A percentile compares a stretch with the other conserved stretches of the same genome.
These are phyloP conservation scores for Hemerocallis citrina DNA, from an alignment of 106 monocot genomes.

Conservation along the genomic window DNA sequence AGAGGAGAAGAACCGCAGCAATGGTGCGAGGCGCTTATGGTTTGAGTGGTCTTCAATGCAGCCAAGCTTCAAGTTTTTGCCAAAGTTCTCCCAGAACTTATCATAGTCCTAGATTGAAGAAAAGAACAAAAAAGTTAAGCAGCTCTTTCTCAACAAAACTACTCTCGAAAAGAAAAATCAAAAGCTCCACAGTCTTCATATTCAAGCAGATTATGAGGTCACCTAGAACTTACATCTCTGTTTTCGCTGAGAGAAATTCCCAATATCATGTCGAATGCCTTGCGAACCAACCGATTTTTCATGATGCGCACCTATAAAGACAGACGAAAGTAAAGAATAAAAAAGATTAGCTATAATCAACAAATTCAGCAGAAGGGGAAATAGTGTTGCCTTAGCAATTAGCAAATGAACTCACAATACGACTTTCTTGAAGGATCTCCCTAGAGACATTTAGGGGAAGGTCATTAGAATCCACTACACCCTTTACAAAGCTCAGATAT, in stretches of 20 bases:
- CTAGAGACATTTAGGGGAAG: conserved; percentile 98
- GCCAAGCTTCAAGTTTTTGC: conserved; percentile 84
- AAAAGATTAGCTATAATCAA: not conserved
- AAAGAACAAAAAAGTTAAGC: not conserved
- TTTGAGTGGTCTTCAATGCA: conserved; percentile 93
- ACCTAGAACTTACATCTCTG: conserved; percentile 56
- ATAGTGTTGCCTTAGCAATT: not conserved
- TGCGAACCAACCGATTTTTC: conserved; percentile 88
- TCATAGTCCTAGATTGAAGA: conserved; percentile 74
- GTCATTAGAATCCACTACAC: conserved; percentile 99
- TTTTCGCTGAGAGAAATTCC: conserved; percentile 93
- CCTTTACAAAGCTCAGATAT: conserved; percentile 96
- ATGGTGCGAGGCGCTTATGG: conserved; percentile 89
- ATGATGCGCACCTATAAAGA: conserved; percentile 79
- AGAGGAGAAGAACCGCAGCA: conserved; percentile 92
- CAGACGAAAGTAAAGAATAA: conserved; percentile 2
- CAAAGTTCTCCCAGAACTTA: conserved; percentile 96
- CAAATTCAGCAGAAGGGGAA: not conserved
- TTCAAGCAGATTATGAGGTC: not conserved
- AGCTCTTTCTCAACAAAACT: not conserved
- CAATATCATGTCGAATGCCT: conserved; percentile 97
- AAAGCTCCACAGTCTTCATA: not conserved
- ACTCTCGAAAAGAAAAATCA: not conserved
- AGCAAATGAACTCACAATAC: conserved; percentile 57
- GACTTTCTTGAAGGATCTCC: conserved; percentile 99